These are phyloP conservation scores for Thuja plicata DNA, from an alignment of 83 land plant genomes.

Conservation along the genomic window DNA sequence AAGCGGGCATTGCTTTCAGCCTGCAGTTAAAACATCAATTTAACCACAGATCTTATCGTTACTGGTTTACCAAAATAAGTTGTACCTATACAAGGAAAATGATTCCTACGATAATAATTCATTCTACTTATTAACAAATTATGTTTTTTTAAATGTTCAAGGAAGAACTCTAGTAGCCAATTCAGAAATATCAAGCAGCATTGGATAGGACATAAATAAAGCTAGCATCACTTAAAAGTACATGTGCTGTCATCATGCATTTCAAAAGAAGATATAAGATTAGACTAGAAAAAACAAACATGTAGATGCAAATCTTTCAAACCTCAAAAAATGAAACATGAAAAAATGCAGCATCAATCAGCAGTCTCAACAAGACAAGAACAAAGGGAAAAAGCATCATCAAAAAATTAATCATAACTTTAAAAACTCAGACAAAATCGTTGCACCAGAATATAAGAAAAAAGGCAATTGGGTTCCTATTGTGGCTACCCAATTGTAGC, in stretches of 20 bases:
- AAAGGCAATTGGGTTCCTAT: too few relatives aligned
- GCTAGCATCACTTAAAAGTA: not conserved
- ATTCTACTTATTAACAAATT: not conserved
- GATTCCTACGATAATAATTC: not conserved
- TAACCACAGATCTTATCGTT: not conserved
- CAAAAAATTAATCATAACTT: too few relatives aligned
- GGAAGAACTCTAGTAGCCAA: not conserved
- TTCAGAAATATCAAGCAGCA: not conserved
- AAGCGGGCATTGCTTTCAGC: constrained; percentile 97
- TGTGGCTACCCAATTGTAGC: too few relatives aligned
- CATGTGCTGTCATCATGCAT: not conserved
- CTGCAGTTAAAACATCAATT: constrained; percentile 35
- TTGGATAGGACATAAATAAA: not conserved
- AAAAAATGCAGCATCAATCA: not conserved
- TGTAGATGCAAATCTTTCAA: not conserved
- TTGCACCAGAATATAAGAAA: too few relatives aligned
- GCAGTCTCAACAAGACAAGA: not conserved
- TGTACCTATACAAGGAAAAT: not conserved
- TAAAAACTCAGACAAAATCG: too few relatives aligned
- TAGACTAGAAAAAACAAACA: not conserved
- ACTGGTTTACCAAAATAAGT: not conserved
- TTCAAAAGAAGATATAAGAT: not conserved
- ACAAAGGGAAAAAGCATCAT: not conserved
- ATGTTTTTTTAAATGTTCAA: not conserved
- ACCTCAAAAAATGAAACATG: not conserved